Percentiles rank a stretch among this genome's conserved stretches.
These are phyloP conservation scores for Colletotrichum costaricense DNA, from an alignment of 2,329 filamentous ascomycete genomes.

Conservation along the genomic window DNA sequence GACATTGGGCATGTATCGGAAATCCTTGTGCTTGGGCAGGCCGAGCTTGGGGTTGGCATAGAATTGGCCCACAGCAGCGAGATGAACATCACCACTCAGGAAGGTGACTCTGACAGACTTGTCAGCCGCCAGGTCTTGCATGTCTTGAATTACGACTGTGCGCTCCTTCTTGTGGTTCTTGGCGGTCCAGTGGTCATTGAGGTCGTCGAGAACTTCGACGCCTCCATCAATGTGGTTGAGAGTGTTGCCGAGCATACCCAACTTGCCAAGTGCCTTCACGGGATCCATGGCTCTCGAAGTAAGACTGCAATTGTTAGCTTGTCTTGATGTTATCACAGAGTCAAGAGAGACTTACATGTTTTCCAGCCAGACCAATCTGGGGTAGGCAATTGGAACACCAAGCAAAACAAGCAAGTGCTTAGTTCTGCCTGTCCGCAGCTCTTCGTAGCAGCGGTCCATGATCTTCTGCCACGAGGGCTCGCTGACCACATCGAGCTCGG, in stretches of 20 bases:
- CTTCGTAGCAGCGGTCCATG: constrained; percentile 85
- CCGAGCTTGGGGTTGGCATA: constrained; percentile 87
- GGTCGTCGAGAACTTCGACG: constrained; percentile 89
- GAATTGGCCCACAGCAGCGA: constrained; percentile 93
- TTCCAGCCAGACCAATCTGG: constrained; percentile 77
- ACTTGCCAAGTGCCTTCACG: constrained; percentile 86
- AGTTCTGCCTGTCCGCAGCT: constrained; percentile 85
- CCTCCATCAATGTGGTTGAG: constrained; percentile 92
- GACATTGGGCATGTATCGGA: constrained; percentile 96
- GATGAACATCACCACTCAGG: constrained; percentile 91
- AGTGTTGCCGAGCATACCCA: constrained; percentile 82
- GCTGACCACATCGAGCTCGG: constrained; percentile 81
- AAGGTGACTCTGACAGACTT: constrained; percentile 94
- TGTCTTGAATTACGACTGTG: constrained; percentile 85
- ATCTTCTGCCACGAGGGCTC: constrained; percentile 87
- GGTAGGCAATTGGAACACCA: constrained; percentile 86
- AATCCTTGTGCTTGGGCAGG: constrained; percentile 88
- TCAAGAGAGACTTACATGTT: constrained; percentile 66
- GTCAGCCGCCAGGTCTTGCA: constrained; percentile 93
- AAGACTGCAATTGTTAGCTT: constrained; percentile 63
- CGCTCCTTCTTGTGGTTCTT: constrained; percentile 94
- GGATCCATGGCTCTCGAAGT: constrained; percentile 90
- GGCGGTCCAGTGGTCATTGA: constrained; percentile 98
- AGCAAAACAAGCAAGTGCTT: constrained; percentile 91
- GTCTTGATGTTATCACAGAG: background rate